phyloP scores from a whole-genome alignment of 805 yeast species.

The Candida odintsovae region DNA sequence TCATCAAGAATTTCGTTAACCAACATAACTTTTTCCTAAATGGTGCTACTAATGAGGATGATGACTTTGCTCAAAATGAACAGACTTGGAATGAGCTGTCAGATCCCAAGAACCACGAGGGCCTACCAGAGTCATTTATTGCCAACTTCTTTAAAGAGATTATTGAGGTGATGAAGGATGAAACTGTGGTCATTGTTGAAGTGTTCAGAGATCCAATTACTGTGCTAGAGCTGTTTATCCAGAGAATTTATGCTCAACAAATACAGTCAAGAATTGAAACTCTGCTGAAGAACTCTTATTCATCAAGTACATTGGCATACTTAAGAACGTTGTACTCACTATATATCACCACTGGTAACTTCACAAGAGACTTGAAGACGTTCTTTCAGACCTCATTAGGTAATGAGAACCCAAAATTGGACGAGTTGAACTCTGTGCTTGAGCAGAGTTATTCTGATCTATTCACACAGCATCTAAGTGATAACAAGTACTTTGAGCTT shows the following conservation, averaged over 20 bases:
- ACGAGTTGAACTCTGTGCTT: constrained; percentile 41
- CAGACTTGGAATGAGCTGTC: constrained; percentile 53
- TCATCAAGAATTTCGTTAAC: constrained; percentile 74
- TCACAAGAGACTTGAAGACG: constrained; percentile 60
- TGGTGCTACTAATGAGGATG: constrained; percentile 21
- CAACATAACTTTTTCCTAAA: constrained; percentile 65
- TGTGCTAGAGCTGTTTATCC: constrained; percentile 66
- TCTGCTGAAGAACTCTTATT: constrained; percentile 55
- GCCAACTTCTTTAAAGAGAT: constrained; percentile 49
- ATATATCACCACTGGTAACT: constrained; percentile 51
- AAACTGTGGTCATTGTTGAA: constrained; percentile 64
- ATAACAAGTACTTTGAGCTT: constrained; percentile 59
- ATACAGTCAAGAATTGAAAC: constrained; percentile 50
- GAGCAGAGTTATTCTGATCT: constrained; percentile 72
- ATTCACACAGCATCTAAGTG: constrained; percentile 63
- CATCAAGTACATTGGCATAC: constrained; percentile 63
- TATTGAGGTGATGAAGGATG: constrained; percentile 56
- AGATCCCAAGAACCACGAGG: constrained; percentile 49
- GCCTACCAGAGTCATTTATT: constrained; percentile 47
- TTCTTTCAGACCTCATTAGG: constrained; percentile 42
- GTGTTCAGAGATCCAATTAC: constrained; percentile 66
- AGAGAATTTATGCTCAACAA: constrained; percentile 72
- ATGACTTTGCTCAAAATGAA: constrained; percentile 34
- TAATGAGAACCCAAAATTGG: constrained; percentile 33
- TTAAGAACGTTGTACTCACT: constrained; percentile 68